Evolutionary conservation across 768 basidiomycete genomes (phyloP), one percentile per base, ranked within the genome.

Genomic region (Psilocybe cubensis): DNA sequence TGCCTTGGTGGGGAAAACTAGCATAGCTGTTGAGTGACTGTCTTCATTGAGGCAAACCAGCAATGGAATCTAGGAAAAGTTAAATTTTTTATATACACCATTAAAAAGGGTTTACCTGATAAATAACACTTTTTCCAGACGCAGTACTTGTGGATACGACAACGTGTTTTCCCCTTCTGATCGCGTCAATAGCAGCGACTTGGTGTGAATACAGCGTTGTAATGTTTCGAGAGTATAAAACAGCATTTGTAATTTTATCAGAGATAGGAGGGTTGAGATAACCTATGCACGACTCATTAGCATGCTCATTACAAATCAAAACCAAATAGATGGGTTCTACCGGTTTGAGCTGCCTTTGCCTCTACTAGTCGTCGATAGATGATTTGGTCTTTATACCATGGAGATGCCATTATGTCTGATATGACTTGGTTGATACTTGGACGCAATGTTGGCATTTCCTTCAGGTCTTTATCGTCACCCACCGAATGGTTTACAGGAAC

Each of bases 91-190:
- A n/a, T n/a, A n/a, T n/a, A n/a, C n/a, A n/a, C n/a, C n/a, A n/a
- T n/a, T n/a, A n/a, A 54, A n/a, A 7, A 9, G 27, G 41, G 50
- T 64, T 28, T 56, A 87, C 91, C 76, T 94, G 92, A 69, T 93
- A 94, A 41, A 94, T 92, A 12, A 93, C 74, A 72, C 91, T 93
- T 74, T 94, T 94, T 3, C 92, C 92, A 3, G 92, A 94, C 6
- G 94, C 93, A 7, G 94, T 96, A 60, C 88, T 89, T 0, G 94
- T 96, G 4, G 92, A 94, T 25, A 95, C 90, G 31, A 96, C 91
- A 23, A 94, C 92, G 69, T 93, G 79, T 53, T 81, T 81, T 6
- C 83, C 82, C 49, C 68, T 64, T 12, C 75, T 71, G 9, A 94
- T 75, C 0, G 85, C 80, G 60, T 84, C 80, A 59, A 96, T 87